Base-by-base conservation (phyloP, 257 asterid species). In the Salvia hispanica region DNA sequence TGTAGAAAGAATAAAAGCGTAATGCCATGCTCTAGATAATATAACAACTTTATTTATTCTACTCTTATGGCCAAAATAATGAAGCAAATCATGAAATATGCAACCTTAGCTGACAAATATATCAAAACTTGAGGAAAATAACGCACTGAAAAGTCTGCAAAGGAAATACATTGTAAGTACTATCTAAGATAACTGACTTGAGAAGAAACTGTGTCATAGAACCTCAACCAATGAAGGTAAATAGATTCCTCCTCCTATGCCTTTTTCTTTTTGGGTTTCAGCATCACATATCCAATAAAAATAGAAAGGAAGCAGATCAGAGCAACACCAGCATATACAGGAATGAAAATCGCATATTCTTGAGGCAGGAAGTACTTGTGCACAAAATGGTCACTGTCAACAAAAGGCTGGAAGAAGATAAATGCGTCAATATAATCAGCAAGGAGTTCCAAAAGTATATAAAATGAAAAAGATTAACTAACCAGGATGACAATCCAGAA, bases 401-500 rank as follows among this genome's bases (percentile, higher is more conserved):
- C 95, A 43, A 92, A 90, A 25, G 98, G 98, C 98, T 92, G 95
- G 67, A 81, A 76, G 12, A 64, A 69, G 33, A 53, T 15, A 14
- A 64, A 60, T n/a, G 57, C 42, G 74, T 33, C 39, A 18, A 0
- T 25, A 25, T 15, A 14, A 57, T 72, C 31, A 21, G 37, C 60
- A 6, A 51, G 34, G 18, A 46, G 7, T 34, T 31, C 48, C 53
- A 0, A 69, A 67, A 1, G 18, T 4, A 51, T 18, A 3, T 62
- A 28, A 9, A 13, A 8, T 45, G 34, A 39, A 55, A 54, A 0
- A 46, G 3, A 42, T 39, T 12, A 58, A 71, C 92, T 81, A 42
- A 89, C 96, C 96, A 92, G 82, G 72, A 92, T 84, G 76, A 92
- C 80, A 52, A 92, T 90, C 98, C 96, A 92, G 71, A 92, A 85